Percentiles rank a stretch among this genome's conserved stretches.
phyloP scores from a whole-genome alignment of 805 yeast species.

The Lipomyces mesembrius region DNA sequence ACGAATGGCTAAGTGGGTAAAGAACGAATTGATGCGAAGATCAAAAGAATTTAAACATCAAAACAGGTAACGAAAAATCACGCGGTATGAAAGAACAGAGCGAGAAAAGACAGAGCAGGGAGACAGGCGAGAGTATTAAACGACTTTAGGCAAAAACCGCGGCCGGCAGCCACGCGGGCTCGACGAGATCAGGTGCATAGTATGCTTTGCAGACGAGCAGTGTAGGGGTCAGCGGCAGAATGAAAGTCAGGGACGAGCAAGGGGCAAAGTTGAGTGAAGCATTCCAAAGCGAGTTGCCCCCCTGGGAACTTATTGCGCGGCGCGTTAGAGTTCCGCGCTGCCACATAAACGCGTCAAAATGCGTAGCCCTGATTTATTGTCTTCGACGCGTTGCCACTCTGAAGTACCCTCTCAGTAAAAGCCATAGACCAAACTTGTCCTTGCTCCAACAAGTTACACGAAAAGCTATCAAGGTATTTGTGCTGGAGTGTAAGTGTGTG shows the following conservation, averaged over 20 bases:
- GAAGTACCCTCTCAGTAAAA: too few relatives aligned
- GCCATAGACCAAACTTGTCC: too few relatives aligned
- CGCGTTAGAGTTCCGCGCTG: background rate
- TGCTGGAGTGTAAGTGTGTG: too few relatives aligned
- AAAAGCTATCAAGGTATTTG: too few relatives aligned
- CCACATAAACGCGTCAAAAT: background rate
- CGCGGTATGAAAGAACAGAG: background rate
- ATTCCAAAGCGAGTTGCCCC: background rate
- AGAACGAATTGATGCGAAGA: background rate
- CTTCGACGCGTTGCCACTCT: too few relatives aligned
- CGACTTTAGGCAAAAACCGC: background rate
- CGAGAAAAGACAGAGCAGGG: background rate
- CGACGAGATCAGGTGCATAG: slow-evolving; percentile 1
- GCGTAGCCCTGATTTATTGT: background rate
- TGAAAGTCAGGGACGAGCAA: background rate
- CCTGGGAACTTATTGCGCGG: background rate
- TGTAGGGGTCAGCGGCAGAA: background rate
- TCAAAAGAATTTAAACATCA: background rate
- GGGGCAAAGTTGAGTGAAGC: background rate
- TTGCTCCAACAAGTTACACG: too few relatives aligned
- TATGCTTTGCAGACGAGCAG: background rate
- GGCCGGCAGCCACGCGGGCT: background rate
- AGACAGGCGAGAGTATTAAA: background rate
- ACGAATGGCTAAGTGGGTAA: background rate
- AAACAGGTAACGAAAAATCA: background rate